phyloP scores from a whole-genome alignment of 2,329 filamentous ascomycete species.

The Pseudogymnoascus sp. region DNA sequence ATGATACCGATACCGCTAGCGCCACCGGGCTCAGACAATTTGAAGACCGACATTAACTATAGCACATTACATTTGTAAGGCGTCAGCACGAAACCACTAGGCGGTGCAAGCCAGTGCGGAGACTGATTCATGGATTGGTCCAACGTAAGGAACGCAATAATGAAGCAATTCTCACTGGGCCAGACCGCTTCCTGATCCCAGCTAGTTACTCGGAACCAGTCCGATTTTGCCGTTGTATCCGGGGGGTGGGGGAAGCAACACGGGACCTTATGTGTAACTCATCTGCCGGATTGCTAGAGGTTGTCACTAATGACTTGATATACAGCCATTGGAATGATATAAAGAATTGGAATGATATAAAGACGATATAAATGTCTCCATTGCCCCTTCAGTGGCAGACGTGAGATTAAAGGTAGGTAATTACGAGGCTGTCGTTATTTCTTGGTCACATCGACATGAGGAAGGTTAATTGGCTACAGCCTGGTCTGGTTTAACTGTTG shows the following conservation, averaged over 20 bases:
- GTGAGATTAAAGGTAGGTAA: neutral
- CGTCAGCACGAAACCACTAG: slow-evolving; percentile 2
- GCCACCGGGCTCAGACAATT: neutral
- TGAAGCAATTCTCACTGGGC: slow-evolving; percentile 4
- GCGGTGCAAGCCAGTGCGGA: neutral
- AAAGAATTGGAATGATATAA: too few species aligned
- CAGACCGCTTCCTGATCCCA: neutral
- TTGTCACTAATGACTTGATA: neutral
- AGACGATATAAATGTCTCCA: neutral
- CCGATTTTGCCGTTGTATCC: slow-evolving; percentile 7
- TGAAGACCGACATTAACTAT: neutral
- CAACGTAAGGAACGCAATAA: neutral
- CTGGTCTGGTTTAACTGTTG: neutral
- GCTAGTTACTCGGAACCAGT: neutral
- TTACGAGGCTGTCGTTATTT: neutral
- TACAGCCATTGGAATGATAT: neutral
- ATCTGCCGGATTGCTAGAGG: neutral
- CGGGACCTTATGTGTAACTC: neutral
- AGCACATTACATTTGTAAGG: neutral
- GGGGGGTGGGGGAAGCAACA: neutral
- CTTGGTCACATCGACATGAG: neutral
- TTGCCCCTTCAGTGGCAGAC: neutral
- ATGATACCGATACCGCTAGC: neutral
- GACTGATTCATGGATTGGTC: neutral
- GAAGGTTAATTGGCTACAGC: neutral